A percentile compares a stretch with the other conserved stretches of the same genome.
Evolutionary conservation across 78 protist species (phyloP).

Genomic region (Dictyostelium discoideum): dicty_2.7 NC_007088.5:4076501-4077000

Average conservation of each 20-base stretch:
- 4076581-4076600: not conserved
- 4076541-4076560: conserved; percentile 12
- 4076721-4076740: conserved; percentile 56
- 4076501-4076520: not conserved
- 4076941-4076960: conserved; percentile 28
- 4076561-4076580: not conserved
- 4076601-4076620: conserved; percentile 13
- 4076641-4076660: conserved; percentile 22
- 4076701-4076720: not conserved
- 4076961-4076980: conserved; percentile 19
- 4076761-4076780: conserved; percentile 9
- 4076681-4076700: conserved; percentile 41
- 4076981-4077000: not conserved
- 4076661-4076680: conserved; percentile 32
- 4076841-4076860: conserved; percentile 56
- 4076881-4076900: conserved; percentile 57
- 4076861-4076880: conserved; percentile 65
- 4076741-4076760: conserved; percentile 24
- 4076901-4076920: conserved; percentile 44
- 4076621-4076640: conserved; percentile 2
- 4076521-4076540: not conserved
- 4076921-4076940: conserved; percentile 33
- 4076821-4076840: conserved; percentile 7
- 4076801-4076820: conserved; percentile 14
- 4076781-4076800: not conserved